Conservation (phyloP, 345 rosid genomes). For the Citrus inodora region DNA sequence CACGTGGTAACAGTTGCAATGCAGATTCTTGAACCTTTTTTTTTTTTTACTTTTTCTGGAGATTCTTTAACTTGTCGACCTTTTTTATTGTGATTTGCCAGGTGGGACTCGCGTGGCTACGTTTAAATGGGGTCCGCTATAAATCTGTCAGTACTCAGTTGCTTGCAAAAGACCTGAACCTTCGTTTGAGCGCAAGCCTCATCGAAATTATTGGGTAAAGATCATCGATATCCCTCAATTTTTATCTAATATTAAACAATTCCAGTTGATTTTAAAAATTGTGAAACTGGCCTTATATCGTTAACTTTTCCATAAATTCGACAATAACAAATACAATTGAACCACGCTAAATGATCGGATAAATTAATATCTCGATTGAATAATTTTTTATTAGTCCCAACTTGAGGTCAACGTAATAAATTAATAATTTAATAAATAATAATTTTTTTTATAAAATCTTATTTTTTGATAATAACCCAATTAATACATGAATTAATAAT, state of each 20-base stretch:
- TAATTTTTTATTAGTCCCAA: too few relatives aligned
- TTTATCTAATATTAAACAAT: background rate
- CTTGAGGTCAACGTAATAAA: too few relatives aligned
- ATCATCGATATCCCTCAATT: background rate
- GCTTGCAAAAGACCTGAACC: background rate
- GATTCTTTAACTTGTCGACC: background rate
- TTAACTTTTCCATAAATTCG: too few relatives aligned
- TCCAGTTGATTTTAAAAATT: background rate
- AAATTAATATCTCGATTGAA: too few relatives aligned
- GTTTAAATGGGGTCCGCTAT: background rate
- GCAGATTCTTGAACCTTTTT: background rate
- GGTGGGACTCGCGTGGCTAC: background rate
- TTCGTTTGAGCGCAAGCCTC: background rate
- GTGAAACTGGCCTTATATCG: background rate
- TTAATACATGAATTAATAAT: too few relatives aligned
- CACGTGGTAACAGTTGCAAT: background rate
- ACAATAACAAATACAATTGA: too few relatives aligned
- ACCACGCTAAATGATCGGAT: too few relatives aligned
- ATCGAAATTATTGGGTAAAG: background rate
- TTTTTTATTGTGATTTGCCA: background rate
- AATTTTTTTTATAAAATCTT: too few relatives aligned
- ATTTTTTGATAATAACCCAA: too few relatives aligned
- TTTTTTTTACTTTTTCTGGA: too few relatives aligned
- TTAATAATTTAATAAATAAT: too few relatives aligned
- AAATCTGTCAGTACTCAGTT: background rate